Evolutionary conservation across 176 grass and related monocot species (phyloP), one percentile per base, ranked within the genome.

Genomic region (Phoenix roebelenii): DNA sequence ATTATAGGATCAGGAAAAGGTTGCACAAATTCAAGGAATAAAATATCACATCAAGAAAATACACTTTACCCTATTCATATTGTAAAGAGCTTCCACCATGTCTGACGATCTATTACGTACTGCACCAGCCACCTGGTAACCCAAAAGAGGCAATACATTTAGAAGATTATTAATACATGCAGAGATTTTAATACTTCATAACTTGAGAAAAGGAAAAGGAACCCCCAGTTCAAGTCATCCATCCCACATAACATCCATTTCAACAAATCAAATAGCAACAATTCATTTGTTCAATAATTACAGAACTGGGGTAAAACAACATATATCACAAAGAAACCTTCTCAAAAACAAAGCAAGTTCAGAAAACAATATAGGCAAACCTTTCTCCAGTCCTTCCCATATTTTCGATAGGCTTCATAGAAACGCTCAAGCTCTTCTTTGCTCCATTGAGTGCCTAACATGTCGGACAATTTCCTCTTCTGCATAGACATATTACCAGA

Each of bases 341-440:
- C 35, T 44, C 35, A 12, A 44, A 35, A 44, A 44, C 9, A 44
- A 44, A 44, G 35, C 9, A 44, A 10, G 35, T 44, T 44, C 35
- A 44, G 16, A 24, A 20, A 62, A 39, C 65, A 61, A 16, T 55
- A 29, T 73, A 64, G 74, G 18, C 67, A 73, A 54, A 92, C 93
- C 81, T 98, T 98, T 80, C 57, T 88, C 93, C 93, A 98, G 70
- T 98, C 93, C 82, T 92, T 92, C 71, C 87, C 93, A 71, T 80
- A 88, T 78, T 92, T 98, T 59, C 93, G 80, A 54, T 92, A 98
- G 14, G 81, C 75, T 78, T 76, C 87, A 71, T 98, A 98, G 62
- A 98, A 98, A 24, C n/a, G 67, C 73, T 92, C 87, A 24, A 98
- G 81, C 59, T 98, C 93, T 53, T 98, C 93, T 85, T 92, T 98